phyloP scores from a whole-genome alignment of 192 early-diverging fungal genomes.

The Umbelopsis vinacea region DNA sequence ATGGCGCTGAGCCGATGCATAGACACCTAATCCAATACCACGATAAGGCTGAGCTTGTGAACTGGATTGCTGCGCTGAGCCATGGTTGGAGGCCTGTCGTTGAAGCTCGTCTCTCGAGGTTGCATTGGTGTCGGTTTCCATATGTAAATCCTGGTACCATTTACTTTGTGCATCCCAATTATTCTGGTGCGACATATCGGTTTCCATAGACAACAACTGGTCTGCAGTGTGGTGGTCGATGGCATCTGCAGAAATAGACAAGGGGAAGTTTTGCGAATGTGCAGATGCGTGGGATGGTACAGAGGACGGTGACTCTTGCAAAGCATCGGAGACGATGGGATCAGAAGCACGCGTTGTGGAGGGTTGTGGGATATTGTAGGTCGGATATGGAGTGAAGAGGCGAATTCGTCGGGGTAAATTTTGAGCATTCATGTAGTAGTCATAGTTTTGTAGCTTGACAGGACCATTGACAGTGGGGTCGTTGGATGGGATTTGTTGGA shows the following conservation, averaged over 20 bases:
- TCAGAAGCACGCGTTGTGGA: neutral
- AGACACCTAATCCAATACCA: conserved; percentile 39
- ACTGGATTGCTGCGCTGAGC: neutral
- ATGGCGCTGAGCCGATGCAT: conserved; percentile 44
- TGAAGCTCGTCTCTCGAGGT: neutral
- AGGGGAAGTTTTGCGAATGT: neutral
- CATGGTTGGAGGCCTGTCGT: neutral
- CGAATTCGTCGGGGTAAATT: conserved; percentile 4
- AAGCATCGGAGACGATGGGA: neutral
- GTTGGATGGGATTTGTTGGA: neutral
- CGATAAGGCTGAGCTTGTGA: conserved; percentile 16
- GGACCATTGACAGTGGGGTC: neutral
- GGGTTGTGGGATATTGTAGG: conserved; percentile 11
- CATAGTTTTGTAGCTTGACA: conserved; percentile 14
- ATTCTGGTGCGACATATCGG: neutral
- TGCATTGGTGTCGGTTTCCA: neutral
- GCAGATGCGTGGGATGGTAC: neutral
- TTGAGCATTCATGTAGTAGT: conserved; percentile 5
- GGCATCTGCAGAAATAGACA: neutral
- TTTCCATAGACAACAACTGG: conserved; percentile 6
- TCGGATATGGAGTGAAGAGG: neutral
- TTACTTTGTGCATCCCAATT: neutral
- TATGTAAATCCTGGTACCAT: neutral
- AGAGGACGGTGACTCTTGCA: neutral
- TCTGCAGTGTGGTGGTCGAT: conserved; percentile 5